These are phyloP conservation scores for Paramecium biaurelia DNA, from an alignment of 73 alveolate species.

Conservation along the genomic window DNA sequence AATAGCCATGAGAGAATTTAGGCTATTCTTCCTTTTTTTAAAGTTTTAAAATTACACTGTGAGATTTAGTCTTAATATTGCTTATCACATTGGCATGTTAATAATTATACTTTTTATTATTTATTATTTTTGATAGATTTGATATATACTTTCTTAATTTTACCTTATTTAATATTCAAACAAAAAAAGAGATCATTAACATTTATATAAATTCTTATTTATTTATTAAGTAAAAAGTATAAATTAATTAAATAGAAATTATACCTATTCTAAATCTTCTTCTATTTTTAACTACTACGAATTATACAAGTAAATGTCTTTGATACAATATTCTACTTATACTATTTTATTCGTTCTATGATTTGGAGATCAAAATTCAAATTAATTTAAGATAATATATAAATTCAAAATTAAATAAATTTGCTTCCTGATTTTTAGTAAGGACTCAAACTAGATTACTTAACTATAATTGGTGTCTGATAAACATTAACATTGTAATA, in stretches of 20 bases:
- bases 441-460: slow-evolving; percentile 9
- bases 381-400: neutral
- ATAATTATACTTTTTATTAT: neutral
- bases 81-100: neutral
- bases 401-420: slow-evolving; percentile 15
- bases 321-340: neutral
- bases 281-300: neutral
- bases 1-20: neutral
- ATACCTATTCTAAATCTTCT: neutral
- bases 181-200: neutral
- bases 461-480: neutral
- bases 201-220: neutral
- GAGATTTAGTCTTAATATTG: neutral
- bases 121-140: neutral
- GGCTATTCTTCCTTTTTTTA: neutral
- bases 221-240: neutral
- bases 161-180: neutral
- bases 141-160: neutral
- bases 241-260: neutral
- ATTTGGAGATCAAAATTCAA: no score
- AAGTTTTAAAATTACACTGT: neutral
- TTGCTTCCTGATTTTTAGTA: neutral
- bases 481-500: neutral
- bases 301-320: neutral
- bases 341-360: no score